Conservation (phyloP, 1,139 yeast species). For the Kodamaea fungicola region DNA sequence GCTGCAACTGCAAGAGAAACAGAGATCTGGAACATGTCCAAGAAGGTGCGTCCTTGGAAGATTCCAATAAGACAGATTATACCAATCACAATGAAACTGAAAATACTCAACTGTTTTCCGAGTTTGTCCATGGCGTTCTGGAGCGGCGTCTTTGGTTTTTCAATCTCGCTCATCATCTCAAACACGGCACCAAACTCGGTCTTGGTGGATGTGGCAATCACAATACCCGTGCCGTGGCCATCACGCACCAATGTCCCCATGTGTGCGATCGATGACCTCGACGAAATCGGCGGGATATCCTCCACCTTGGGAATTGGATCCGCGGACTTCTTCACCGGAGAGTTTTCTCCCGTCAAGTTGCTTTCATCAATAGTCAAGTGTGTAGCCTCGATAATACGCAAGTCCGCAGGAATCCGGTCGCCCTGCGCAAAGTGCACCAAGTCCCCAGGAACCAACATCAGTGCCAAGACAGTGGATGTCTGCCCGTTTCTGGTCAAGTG, state of each 20-base stretch:
- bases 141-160: slow-evolving; percentile 93
- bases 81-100: slow-evolving; percentile 83
- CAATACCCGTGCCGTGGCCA: slow-evolving; percentile 90
- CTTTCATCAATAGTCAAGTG: slow-evolving; percentile 86
- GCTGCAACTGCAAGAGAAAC: slow-evolving; percentile 98
- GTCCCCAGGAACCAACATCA: slow-evolving; percentile 90
- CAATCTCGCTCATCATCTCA: slow-evolving; percentile 90
- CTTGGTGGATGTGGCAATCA: slow-evolving; percentile 81
- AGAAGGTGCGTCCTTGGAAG: slow-evolving; percentile 86
- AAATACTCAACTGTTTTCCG: slow-evolving; percentile 81
- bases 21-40: slow-evolving; percentile 95
- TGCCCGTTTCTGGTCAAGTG: slow-evolving; percentile 79
- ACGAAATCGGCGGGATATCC: slow-evolving; percentile 50
- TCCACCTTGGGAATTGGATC: slow-evolving; percentile 26
- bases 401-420: slow-evolving; percentile 92
- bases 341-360: slow-evolving; percentile 90
- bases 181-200: slow-evolving; percentile 89
- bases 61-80: slow-evolving; percentile 83
- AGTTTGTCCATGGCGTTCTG: slow-evolving; percentile 92
- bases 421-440: slow-evolving; percentile 85
- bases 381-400: slow-evolving; percentile 71
- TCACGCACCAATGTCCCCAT: slow-evolving; percentile 97
- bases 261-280: slow-evolving; percentile 73
- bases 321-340: slow-evolving; percentile 67
- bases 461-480: slow-evolving; percentile 76